Base-by-base conservation (phyloP, 176 grass and related monocot species). In the Dendrocalamus sinicus region DNA sequence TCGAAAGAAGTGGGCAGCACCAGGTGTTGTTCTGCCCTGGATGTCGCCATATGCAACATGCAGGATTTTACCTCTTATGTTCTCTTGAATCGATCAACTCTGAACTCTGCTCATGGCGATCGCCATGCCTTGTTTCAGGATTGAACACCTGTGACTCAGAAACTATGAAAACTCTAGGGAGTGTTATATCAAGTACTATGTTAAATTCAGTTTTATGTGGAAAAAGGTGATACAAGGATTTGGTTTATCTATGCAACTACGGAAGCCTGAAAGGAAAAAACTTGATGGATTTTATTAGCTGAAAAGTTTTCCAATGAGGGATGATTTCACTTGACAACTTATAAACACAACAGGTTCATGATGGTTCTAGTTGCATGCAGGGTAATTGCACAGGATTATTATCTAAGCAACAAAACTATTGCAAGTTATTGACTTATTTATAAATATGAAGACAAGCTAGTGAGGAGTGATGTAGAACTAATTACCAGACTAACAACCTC, bases 201-300 rank as follows among this genome's bases (percentile, higher is more conserved):
- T 44, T 14, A 37, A 68, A 14, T 75, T 66, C 57, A 46, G 19
- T 58, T 35, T 75, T 68, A 58, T n/a, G 44, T 35, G 35, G 62
- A 70, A 76, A 40, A 77, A 58, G 44, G n/a, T 46, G 37, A 90
- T 63, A 37, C 15, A 59, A 28, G 28, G 12, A 52, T 63, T 54
- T 50, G 5, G 7, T 77, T 71, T 72, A 53, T 86, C 3, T 32
- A 11, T 78, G 26, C 89, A 43, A 94, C 89, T 53, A 89, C 62
- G 39, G 83, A 85, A 85, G 77, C 74, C 95, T 97, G 82, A 79
- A 94, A 76, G 51, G 23, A 80, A 66, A 57, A 43, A 73, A n/a
- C 20, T 72, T 48, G 32, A 72, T 22, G 51, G 8, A 53, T 39
- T 35, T 66, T 45, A 67, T 90, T 47, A 78, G n/a, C 26, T 79